A percentile compares a stretch with the other conserved stretches of the same genome.
phyloP scores from a whole-genome alignment of 768 basidiomycete species.

The Boletales sp. region DNA sequence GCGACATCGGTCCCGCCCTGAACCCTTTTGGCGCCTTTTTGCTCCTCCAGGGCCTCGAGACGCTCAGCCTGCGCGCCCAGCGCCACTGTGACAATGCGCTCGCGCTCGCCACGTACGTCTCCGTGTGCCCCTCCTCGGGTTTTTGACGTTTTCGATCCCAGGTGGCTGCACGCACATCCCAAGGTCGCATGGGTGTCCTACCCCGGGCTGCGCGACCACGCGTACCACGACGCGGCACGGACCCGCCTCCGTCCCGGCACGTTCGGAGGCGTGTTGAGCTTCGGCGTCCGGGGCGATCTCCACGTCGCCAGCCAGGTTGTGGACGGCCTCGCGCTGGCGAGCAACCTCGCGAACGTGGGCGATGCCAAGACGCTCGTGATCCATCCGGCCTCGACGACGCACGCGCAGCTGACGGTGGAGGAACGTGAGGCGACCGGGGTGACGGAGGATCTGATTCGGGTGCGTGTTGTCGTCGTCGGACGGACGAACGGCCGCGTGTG shows the following conservation, averaged over 20 bases:
- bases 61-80: slow-evolving; percentile 55
- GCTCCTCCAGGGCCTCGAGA: slow-evolving; percentile 59
- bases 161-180: slow-evolving; percentile 12
- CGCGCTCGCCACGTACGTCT: slow-evolving; percentile 41
- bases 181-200: slow-evolving; percentile 17
- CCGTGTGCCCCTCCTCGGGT: no score
- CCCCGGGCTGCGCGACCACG: slow-evolving; percentile 8
- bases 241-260: slow-evolving; percentile 1
- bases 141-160: no score
- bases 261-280: not conserved
- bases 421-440: slow-evolving; percentile 69
- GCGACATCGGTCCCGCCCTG: slow-evolving; percentile 50
- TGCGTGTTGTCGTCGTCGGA: no score
- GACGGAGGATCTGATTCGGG: slow-evolving; percentile 35
- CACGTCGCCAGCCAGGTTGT: no score
- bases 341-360: slow-evolving; percentile 17
- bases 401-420: slow-evolving; percentile 58
- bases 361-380: slow-evolving; percentile 20
- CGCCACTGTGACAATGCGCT: slow-evolving; percentile 60
- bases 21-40: slow-evolving; percentile 60
- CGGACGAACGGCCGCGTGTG: no score
- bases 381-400: slow-evolving; percentile 75
- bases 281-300: not conserved
- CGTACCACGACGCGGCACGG: slow-evolving; percentile 11
- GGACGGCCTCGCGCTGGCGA: not conserved